A percentile compares a stretch with the other conserved stretches of the same genome.
phyloP scores from a whole-genome alignment of 345 rosid species.

The Camelina neglecta region DNA sequence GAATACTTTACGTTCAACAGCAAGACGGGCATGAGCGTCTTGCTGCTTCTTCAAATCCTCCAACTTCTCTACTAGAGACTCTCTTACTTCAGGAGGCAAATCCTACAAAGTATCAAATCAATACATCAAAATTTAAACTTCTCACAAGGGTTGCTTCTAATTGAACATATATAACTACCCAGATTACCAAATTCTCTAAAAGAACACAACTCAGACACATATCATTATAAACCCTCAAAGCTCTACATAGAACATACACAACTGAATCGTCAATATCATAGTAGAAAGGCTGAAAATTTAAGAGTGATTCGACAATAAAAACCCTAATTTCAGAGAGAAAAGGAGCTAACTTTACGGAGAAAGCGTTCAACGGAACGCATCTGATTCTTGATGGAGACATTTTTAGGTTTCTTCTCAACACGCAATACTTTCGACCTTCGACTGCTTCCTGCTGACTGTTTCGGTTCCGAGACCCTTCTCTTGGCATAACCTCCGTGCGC shows the following conservation, averaged over 20 bases:
- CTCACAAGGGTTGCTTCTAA: background rate
- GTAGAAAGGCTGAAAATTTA: background rate
- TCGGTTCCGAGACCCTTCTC: conserved; percentile 69
- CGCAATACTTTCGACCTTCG: conserved; percentile 78
- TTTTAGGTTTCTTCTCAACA: conserved; percentile 81
- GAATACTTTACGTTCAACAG: conserved; percentile 86
- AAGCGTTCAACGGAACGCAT: conserved; percentile 92
- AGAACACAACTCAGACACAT: conserved; percentile 8
- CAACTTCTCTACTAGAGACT: conserved; percentile 71
- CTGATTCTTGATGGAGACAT: conserved; percentile 89
- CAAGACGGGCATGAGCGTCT: conserved; percentile 81
- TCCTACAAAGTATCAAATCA: conserved; percentile 47
- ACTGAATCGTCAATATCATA: background rate
- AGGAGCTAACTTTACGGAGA: conserved; percentile 80
- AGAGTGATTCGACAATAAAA: background rate
- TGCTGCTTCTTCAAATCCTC: conserved; percentile 84
- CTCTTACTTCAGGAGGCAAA: conserved; percentile 76
- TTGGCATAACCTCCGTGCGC: conserved; percentile 95
- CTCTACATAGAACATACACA: conserved; percentile 6
- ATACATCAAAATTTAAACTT: background rate
- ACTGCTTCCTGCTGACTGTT: conserved; percentile 51
- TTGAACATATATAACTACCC: background rate
- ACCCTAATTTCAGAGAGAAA: conserved; percentile 26
- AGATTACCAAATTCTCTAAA: background rate
- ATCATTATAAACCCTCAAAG: conserved; percentile 1